These are phyloP conservation scores for Acrocalymma vagum DNA, from an alignment of 2,329 filamentous ascomycete genomes.

Conservation along the genomic window DNA sequence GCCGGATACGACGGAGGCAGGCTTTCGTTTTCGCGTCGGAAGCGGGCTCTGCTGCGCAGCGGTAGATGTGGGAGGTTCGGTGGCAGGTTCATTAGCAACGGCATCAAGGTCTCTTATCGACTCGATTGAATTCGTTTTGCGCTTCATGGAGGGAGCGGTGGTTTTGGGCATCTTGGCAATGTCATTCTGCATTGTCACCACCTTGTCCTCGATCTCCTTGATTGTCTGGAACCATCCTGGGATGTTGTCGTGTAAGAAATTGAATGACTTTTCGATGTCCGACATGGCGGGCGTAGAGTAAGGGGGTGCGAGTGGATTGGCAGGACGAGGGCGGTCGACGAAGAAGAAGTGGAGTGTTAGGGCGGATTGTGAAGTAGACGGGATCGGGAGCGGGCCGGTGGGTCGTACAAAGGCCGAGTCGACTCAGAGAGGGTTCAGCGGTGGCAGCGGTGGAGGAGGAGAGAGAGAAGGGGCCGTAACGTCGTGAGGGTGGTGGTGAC, in stretches of 20 bases:
- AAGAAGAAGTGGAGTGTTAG: conserved; percentile 5
- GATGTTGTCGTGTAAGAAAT: conserved; percentile 47
- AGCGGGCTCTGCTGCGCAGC: conserved; percentile 24
- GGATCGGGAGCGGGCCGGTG: conserved; percentile 7
- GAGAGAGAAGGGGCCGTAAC: conserved; percentile 8
- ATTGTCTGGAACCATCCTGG: conserved; percentile 48
- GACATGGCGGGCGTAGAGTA: conserved; percentile 41
- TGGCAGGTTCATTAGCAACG: conserved; percentile 26
- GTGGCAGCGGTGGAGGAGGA: conserved; percentile 12
- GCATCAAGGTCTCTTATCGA: conserved; percentile 44
- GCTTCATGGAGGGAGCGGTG: conserved; percentile 36
- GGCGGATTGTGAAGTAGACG: conserved; percentile 3
- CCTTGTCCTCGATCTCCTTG: conserved; percentile 39
- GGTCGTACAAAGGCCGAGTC: neutral
- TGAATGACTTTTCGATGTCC: conserved; percentile 47
- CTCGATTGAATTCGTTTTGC: conserved; percentile 44
- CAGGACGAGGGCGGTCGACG: conserved; percentile 5
- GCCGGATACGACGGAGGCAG: conserved; percentile 51
- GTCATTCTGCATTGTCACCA: conserved; percentile 44
- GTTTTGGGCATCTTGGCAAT: conserved; percentile 37
- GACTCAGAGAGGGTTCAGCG: neutral
- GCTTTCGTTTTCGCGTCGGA: conserved; percentile 52
- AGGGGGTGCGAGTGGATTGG: conserved; percentile 2
- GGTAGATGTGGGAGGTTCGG: conserved; percentile 20
- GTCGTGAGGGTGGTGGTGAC: neutral